Evolutionary conservation across 1,284 basidiomycete genomes (phyloP), one percentile per base, ranked within the genome.

Genomic region (Coniferiporia sulphurascens): DNA sequence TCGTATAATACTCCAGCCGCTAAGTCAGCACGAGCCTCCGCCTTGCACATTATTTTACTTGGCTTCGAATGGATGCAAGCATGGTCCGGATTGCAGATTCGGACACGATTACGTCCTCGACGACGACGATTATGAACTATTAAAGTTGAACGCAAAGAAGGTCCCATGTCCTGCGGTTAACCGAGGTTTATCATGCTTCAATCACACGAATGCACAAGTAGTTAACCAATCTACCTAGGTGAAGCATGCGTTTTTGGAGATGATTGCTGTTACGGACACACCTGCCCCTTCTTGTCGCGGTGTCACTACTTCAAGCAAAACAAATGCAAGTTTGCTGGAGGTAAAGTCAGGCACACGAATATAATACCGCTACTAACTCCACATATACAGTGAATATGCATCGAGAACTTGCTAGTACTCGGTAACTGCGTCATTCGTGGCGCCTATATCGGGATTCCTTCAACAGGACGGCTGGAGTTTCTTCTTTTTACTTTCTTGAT

Each of bases 11-110:
- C 41, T 50, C 19, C 41, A 56, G 55, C 22, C 59, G 46, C 62
- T 60, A 41, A 60, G 56, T 63, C 62, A 67, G 82, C 83, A 85
- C 64, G 79, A 74, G 64, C 84, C 84, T 2, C 78, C 84, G 21
- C 83, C 84, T 15, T 86, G 84, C 68, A 85, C 81, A 17, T 68
- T 83, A 49, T 83, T 81, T 68, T 86, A 85, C 66, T 72, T 86
- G 38, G 76, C 80, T 43, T 73, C 60, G 21, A 65, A 74, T 57
- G 55, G 58, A 58, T 85, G 84, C 72, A 79, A 79, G 65, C 77
- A 78, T 60, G 81, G 79, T 21, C 64, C 71, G 17, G 74, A 77
- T 19, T 86, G 85, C 67, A 78, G 77, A 69, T 86, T 81, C 61
- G 77, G 70, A 21, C 84, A 86, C 60, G 79, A 86, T 64, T 85